Conservation (phyloP, 2,329 filamentous ascomycete species). For the Phialocephala sp. region DNA sequence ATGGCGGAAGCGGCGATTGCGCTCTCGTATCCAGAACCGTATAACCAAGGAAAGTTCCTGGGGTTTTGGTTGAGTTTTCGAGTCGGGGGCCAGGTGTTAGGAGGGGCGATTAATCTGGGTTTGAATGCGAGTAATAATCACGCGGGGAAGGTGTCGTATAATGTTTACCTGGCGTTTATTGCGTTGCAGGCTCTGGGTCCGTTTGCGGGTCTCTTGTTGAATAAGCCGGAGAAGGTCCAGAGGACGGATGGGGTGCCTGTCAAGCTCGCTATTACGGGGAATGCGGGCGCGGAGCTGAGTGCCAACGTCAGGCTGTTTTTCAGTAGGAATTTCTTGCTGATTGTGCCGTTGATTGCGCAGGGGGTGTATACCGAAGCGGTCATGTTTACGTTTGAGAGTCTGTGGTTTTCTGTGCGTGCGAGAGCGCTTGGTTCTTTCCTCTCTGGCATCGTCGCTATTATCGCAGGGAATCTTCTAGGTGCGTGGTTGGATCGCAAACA, state of each 20-base stretch:
- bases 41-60: constrained; percentile 68
- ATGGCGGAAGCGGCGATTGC: constrained; percentile 77
- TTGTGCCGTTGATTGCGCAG: constrained; percentile 72
- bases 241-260: constrained; percentile 69
- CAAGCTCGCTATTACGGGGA: constrained; percentile 60
- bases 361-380: constrained; percentile 75
- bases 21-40: constrained; percentile 73
- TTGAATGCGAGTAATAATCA: constrained; percentile 63
- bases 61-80: constrained; percentile 70
- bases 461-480: constrained; percentile 69
- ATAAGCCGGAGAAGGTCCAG: constrained; percentile 64
- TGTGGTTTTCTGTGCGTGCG: constrained; percentile 74
- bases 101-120: constrained; percentile 73
- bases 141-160: constrained; percentile 71
- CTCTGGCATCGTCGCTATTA: constrained; percentile 69
- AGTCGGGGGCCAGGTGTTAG: constrained; percentile 70
- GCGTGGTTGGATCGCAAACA: constrained; percentile 36
- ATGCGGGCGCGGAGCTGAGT: constrained; percentile 64
- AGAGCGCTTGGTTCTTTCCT: constrained; percentile 74
- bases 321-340: constrained; percentile 64
- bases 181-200: constrained; percentile 70
- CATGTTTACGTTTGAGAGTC: constrained; percentile 70
- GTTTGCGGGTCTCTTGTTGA: constrained; percentile 68
- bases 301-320: constrained; percentile 64
- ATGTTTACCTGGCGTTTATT: constrained; percentile 73